Conservation (phyloP, 768 basidiomycete species). For the Pseudohyphozyma bogoriensis region DNA sequence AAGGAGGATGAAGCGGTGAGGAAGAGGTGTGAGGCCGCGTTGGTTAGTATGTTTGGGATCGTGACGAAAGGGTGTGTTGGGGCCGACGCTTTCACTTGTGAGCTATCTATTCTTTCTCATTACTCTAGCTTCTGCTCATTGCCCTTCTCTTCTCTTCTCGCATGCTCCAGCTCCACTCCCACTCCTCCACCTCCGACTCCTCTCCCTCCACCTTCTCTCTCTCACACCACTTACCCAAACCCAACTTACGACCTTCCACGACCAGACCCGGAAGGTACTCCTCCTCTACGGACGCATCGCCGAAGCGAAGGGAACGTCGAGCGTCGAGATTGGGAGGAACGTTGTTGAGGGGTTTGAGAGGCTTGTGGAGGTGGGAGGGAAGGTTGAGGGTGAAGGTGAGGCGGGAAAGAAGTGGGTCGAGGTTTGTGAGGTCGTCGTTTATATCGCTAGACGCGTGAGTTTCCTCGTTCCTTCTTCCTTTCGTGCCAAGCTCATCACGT, state of each 20-base stretch:
- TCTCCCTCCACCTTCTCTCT: conserved; percentile 32
- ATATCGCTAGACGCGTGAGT: conserved; percentile 55
- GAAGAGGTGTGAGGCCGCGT: conserved; percentile 5
- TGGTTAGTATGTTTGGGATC: conserved; percentile 16
- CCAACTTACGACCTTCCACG: conserved; percentile 55
- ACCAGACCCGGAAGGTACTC: conserved; percentile 51
- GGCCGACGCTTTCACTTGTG: not conserved
- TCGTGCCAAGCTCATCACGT: no score
- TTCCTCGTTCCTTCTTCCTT: conserved; percentile 36
- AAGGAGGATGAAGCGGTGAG: not conserved
- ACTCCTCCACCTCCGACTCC: conserved; percentile 42
- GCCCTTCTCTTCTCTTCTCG: not conserved
- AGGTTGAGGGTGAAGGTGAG: no score
- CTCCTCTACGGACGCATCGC: conserved; percentile 43
- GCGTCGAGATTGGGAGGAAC: conserved; percentile 18
- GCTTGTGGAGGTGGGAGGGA: not conserved
- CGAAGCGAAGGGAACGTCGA: conserved; percentile 39
- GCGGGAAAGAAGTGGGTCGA: conserved; percentile 51
- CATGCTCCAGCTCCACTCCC: conserved; percentile 21
- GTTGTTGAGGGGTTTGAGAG: conserved; percentile 39
- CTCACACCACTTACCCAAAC: conserved; percentile 46
- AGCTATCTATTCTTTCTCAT: not conserved
- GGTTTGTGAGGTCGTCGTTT: conserved; percentile 64
- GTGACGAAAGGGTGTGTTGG: conserved; percentile 14
- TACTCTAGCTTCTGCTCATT: not conserved